Base-by-base conservation (phyloP, 2,329 filamentous ascomycete species). In the Sphaerulina populicola region DNA sequence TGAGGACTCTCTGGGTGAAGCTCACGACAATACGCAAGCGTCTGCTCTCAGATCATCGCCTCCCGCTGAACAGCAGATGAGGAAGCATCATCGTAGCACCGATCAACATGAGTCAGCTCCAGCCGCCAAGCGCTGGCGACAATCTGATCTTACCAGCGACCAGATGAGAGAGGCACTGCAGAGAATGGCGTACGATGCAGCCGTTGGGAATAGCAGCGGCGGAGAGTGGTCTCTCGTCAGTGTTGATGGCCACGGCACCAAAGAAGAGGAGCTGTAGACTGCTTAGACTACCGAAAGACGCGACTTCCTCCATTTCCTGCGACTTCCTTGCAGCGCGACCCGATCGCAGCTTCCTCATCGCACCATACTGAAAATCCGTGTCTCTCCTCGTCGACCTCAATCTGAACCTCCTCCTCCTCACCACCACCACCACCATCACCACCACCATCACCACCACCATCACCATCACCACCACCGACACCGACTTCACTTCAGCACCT, bases 221-320 rank as follows among this genome's bases (percentile, higher is more conserved):
- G 44, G 35, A 4, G 49, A 53, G 4, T 67, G 64, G 62, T 55
- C 55, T 1, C 51, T 66, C 8, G 58, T 63, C 18, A 67, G 64
- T 43, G 62, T 65, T 1, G 44, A 52, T 29, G 63, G 64, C 7
- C 63, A 65, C 40, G 57, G 61, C 10, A 44, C 53, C 30, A 52
- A 55, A 44, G 64, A 67, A 44, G 56, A 61, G 38, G 64, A 66
- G 47, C 48, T 67, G 6, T 27, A 27, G 23, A 27, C 23, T 27
- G 23, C 23, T 27, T n/a, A n/a, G n/a, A n/a, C n/a, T n/a, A n/a
- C n/a, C n/a, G n/a, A n/a, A n/a, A n/a, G n/a, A 27, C 5, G 23
- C 23, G 23, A 27, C 23, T 27, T 27, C 23, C 23, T 27, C 23
- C 1, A 5, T 27, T 27, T 27, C 23, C 23, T 27, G 23, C 23